Evolutionary conservation across 441 rosid genomes (phyloP).

Genomic region (Pelargonium australe): DNA sequence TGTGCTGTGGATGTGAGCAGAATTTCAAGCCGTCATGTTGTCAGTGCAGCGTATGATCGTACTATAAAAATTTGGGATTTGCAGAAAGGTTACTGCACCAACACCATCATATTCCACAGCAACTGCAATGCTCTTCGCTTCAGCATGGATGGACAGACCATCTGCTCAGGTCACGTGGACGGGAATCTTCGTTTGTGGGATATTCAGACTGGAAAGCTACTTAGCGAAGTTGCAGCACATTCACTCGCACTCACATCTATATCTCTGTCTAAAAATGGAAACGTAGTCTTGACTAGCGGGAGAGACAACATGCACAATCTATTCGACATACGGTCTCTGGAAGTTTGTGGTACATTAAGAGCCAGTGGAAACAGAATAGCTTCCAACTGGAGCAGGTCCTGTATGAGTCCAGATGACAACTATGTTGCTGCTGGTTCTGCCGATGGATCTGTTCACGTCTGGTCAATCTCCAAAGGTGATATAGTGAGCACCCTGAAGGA

Average conservation of each 20-base stretch:
- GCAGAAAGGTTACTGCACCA: slow-evolving; percentile 87
- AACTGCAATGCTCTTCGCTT: slow-evolving; percentile 79
- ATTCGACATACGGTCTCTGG: slow-evolving; percentile 78
- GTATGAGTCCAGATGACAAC: slow-evolving; percentile 79
- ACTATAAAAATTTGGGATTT: slow-evolving; percentile 88
- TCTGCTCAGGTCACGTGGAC: slow-evolving; percentile 90
- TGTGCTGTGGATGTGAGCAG: slow-evolving; percentile 93
- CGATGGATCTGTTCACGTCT: slow-evolving; percentile 70
- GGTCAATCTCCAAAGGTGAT: slow-evolving; percentile 72
- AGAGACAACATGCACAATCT: slow-evolving; percentile 87
- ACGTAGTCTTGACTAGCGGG: slow-evolving; percentile 68
- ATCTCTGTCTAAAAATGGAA: slow-evolving; percentile 62
- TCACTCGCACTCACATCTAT: slow-evolving; percentile 74
- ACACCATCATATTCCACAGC: slow-evolving; percentile 75
- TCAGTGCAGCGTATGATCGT: slow-evolving; percentile 89
- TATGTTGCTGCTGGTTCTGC: slow-evolving; percentile 90
- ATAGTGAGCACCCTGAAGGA: slow-evolving; percentile 77
- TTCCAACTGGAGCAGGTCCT: slow-evolving; percentile 93
- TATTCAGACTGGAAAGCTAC: slow-evolving; percentile 72
- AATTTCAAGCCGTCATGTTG: slow-evolving; percentile 68
- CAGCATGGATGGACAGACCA: slow-evolving; percentile 78
- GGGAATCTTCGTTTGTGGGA: slow-evolving; percentile 92
- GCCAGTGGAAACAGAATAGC: slow-evolving; percentile 83
- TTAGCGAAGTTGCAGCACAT: slow-evolving; percentile 85
- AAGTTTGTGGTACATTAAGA: slow-evolving; percentile 70